Base-by-base conservation (phyloP, 202 grass and related monocot genomes). In the Schoenoplectus tabernaemontani region DNA sequence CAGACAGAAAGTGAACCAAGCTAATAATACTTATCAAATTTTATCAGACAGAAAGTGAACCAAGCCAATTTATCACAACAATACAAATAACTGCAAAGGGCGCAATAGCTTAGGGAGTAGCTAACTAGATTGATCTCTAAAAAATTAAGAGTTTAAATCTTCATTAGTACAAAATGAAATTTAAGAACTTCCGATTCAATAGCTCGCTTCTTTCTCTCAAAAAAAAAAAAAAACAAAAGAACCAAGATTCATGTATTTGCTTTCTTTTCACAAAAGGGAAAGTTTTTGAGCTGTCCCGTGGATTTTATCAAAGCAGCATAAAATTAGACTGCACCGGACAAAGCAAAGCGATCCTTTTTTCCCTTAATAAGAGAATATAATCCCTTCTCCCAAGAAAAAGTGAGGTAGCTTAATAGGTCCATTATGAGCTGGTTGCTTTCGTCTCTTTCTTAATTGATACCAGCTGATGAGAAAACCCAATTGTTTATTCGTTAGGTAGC, bases 401-500 rank as follows among this genome's bases (percentile, higher is more conserved):
- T 24, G 59, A 48, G 32, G 59, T 64, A 47, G 59, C 78, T 80
- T 65, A 65, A 64, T 80, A 28, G 78, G 59, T 20, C 7, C 24
- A 78, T 48, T 19, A 80, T 80, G 39, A 53, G 78, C 41, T 48
- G 59, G 36, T 51, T 78, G 54, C 57, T 26, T 42, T 68, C 38
- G 3, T 43, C 37, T 47, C 20, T 47, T 61, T 61, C 57, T 63
- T 80, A 80, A 51, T 63, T 33, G 17, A n/a, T 47, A 61, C 60
- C 17, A 53, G 44, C 78, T 65, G 23, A 65, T 34, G 58, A 19
- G 44, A 23, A 48, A 47, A 48, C 11, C 78, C 5, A n/a, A 80
- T 48, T 32, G 7, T 48, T 47, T 80, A 80, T 50, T 65, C 41
- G 36, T 80, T 65, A 80, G 78, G 59, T 80, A 64, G 57, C 39